Evolutionary conservation across 805 yeast species (phyloP).

Genomic region (Helenozyma baotianmanensis): DNA sequence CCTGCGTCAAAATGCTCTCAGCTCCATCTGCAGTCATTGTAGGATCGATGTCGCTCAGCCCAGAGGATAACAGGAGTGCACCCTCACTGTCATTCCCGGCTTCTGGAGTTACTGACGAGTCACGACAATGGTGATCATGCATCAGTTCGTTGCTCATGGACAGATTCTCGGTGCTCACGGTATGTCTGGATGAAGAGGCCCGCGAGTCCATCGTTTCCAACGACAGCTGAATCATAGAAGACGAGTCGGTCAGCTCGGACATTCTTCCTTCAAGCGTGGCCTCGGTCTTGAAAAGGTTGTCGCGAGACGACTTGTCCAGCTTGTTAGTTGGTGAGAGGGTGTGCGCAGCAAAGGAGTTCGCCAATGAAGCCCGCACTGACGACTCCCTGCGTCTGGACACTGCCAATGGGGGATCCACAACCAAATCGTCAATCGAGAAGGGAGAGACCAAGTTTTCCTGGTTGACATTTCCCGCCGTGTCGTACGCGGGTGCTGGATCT

Average conservation of each 20-base stretch:
- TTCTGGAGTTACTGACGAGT: too few species aligned
- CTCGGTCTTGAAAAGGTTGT: too few species aligned
- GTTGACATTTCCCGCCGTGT: constrained; percentile 1
- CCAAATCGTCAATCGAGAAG: constrained; percentile 26
- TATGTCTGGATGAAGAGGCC: too few species aligned
- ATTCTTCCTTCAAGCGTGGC: too few species aligned
- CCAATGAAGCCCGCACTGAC: constrained; percentile 24
- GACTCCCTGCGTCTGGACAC: constrained; percentile 15
- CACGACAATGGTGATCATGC: too few species aligned
- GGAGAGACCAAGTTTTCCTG: not conserved
- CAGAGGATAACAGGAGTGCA: not conserved
- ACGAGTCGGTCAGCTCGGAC: not conserved
- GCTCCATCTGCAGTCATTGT: constrained; percentile 5
- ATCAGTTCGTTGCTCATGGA: too few species aligned
- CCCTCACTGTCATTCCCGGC: too few species aligned
- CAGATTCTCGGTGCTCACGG: too few species aligned
- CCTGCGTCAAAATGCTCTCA: constrained; percentile 16
- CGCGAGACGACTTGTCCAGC: not conserved
- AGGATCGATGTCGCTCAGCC: not conserved
- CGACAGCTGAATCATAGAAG: not conserved
- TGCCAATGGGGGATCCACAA: constrained; percentile 10
- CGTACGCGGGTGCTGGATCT: constrained; percentile 33
- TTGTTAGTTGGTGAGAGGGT: constrained; percentile 1
- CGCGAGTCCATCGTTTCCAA: too few species aligned
- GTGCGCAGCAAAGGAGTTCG: constrained; percentile 30